Percentiles rank a stretch among this genome's conserved stretches.
Evolutionary conservation across 345 rosid genomes (phyloP).

Genomic region (Camelina sativa): DNA sequence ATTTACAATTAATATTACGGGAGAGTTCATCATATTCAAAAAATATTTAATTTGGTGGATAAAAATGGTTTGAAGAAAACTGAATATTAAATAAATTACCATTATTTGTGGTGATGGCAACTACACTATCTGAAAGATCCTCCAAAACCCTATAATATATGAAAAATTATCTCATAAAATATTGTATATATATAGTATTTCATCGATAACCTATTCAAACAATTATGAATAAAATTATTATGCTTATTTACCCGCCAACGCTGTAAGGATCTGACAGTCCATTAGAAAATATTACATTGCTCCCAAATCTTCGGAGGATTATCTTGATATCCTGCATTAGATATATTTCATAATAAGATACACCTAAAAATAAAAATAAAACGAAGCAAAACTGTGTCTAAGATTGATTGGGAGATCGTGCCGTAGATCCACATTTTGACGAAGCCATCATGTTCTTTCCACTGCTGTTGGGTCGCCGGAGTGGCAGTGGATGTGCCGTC

Average conservation of each 20-base stretch:
- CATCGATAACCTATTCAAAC: neutral
- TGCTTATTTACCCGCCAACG: constrained; percentile 50
- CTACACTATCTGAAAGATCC: constrained; percentile 50
- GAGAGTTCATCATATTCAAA: neutral
- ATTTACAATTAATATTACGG: neutral
- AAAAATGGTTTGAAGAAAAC: neutral
- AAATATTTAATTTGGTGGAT: neutral
- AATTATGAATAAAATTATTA: neutral
- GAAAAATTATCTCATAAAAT: neutral
- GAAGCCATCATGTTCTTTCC: no score
- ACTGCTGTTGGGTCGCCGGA: no score
- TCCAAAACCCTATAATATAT: constrained; percentile 45
- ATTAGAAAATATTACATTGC: constrained; percentile 61
- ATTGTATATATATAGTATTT: neutral
- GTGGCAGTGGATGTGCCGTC: no score
- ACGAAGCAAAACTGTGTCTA: no score
- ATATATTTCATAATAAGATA: neutral
- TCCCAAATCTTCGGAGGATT: constrained; percentile 49
- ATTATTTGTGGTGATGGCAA: constrained; percentile 48
- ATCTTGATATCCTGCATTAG: constrained; percentile 49
- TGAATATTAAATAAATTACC: constrained; percentile 7
- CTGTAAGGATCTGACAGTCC: constrained; percentile 58
- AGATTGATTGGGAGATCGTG: no score
- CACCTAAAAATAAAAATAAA: neutral
- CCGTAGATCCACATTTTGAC: no score